Percentiles rank a stretch among this genome's conserved stretches.
Evolutionary conservation across 1,284 basidiomycete species (phyloP).

Genomic region (Phellopilus nigrolimitatus): DNA sequence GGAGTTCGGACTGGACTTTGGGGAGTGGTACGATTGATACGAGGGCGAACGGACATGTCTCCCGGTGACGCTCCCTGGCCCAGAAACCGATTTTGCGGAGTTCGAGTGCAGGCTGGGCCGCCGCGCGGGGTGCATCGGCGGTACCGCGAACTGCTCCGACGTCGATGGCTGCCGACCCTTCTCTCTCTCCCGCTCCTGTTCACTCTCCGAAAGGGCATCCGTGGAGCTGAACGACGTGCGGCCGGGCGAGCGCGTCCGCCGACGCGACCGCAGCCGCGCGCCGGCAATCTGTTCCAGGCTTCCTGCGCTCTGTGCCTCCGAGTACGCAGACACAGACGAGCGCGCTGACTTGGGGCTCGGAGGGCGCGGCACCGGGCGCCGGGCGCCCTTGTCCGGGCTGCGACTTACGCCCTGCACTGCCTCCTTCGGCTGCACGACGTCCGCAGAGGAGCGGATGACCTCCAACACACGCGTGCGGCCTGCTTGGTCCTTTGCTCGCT

Average conservation of each 20-base stretch:
- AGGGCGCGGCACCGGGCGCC: constrained; percentile 31
- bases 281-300: constrained; percentile 37
- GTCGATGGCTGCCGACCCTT: constrained; percentile 17
- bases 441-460: constrained; percentile 37
- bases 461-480: constrained; percentile 66
- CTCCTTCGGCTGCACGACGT: neutral
- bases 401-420: constrained; percentile 8
- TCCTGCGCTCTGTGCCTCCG: constrained; percentile 33
- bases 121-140: constrained; percentile 58
- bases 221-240: constrained; percentile 14
- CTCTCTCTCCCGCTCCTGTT: neutral
- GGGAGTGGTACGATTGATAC: constrained; percentile 5
- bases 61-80: neutral
- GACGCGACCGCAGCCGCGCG: constrained; percentile 26
- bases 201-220: constrained; percentile 18
- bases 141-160: constrained; percentile 32
- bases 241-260: constrained; percentile 21
- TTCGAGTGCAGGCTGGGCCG: constrained; percentile 29
- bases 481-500: constrained; percentile 60
- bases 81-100: too few relatives aligned
- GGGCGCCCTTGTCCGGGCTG: constrained; percentile 16
- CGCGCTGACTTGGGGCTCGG: constrained; percentile 29
- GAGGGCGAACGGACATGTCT: constrained; percentile 16
- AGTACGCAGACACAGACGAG: constrained; percentile 27
- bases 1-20: neutral